phyloP scores from a whole-genome alignment of 768 basidiomycete genomes.

The Gautieria morchelliformis region DNA sequence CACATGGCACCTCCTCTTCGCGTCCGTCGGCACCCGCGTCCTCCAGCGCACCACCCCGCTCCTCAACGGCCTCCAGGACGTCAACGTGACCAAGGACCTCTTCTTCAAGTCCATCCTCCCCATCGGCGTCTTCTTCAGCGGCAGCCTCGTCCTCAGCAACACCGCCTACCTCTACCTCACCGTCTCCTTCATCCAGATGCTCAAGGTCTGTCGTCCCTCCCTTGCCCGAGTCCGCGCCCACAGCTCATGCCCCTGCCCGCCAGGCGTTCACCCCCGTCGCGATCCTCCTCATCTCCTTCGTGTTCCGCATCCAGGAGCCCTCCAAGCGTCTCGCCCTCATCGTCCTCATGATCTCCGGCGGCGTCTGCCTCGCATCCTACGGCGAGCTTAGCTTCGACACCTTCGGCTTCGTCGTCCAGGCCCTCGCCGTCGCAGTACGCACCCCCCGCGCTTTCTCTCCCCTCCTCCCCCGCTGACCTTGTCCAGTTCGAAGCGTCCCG shows the following conservation, averaged over 20 bases:
- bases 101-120: conserved; percentile 84
- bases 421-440: conserved; percentile 75
- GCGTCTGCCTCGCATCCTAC: conserved; percentile 82
- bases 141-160: conserved; percentile 84
- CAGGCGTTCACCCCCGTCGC: conserved; percentile 88
- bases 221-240: too few relatives aligned
- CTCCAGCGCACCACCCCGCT: conserved; percentile 74
- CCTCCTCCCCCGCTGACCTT: background rate
- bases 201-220: too few relatives aligned
- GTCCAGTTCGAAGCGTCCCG: conserved; percentile 83
- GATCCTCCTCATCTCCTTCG: conserved; percentile 89
- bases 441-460: background rate
- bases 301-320: conserved; percentile 81
- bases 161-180: conserved; percentile 87
- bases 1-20: conserved; percentile 70
- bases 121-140: conserved; percentile 89
- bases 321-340: conserved; percentile 73
- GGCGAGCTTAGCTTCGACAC: conserved; percentile 84
- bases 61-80: conserved; percentile 69
- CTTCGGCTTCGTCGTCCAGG: conserved; percentile 81
- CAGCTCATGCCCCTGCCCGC: conserved; percentile 7
- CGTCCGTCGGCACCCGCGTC: conserved; percentile 79
- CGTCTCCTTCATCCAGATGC: conserved; percentile 95
- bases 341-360: conserved; percentile 82
- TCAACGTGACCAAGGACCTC: conserved; percentile 69